Base-by-base conservation (phyloP, 2,329 filamentous ascomycete genomes). In the Cladobotryum protrusum region DNA sequence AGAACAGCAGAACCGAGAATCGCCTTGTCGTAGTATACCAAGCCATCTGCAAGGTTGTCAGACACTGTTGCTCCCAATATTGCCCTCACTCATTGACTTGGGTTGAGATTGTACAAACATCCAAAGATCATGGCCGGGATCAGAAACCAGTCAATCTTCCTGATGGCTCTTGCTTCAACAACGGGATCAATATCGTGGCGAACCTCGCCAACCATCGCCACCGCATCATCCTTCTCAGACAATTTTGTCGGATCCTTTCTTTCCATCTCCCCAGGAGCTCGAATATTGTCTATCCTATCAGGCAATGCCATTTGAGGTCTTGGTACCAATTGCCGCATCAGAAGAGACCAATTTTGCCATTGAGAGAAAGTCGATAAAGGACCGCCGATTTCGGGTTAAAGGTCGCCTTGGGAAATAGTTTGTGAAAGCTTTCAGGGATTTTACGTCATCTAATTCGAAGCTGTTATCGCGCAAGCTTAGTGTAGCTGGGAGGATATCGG, bases 1-100 rank as follows among this genome's bases (percentile, higher is more conserved):
- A 90, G 76, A 1, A 77, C 81, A 0, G 86, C 86, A 19, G 80
- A 82, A 15, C 86, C 86, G 3, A 90, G 72, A 54, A 90, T 89
- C 7, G 86, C 86, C 72, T 85, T 72, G 62, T 72, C 70, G 52
- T 72, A 73, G 59, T 72, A 72, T 3, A 72, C 68, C 19, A 72
- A 61, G 40, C 68, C 69, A 48, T 72, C 67, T 70, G 36, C 19
- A 13, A 81, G 3, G 78, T 29, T 29, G 24, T 29, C 24, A 29
- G 24, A 29, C 11, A 29, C 11, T 52, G 19, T 43, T 29, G 24
- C 18, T 13, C n/a, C 54, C 14, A n/a, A 32, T 24, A 39, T 44
- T 46, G 17, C 20, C 14, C 7, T 13, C 11, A 35, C 13, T 41
- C 24, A 39, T 17, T 24, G 20, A 7, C 18, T 47, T 13, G 43